Percentiles rank a stretch among this genome's conserved stretches.
These are phyloP conservation scores for Tulasnella sp. DNA, from an alignment of 768 basidiomycete genomes.

Conservation along the genomic window DNA sequence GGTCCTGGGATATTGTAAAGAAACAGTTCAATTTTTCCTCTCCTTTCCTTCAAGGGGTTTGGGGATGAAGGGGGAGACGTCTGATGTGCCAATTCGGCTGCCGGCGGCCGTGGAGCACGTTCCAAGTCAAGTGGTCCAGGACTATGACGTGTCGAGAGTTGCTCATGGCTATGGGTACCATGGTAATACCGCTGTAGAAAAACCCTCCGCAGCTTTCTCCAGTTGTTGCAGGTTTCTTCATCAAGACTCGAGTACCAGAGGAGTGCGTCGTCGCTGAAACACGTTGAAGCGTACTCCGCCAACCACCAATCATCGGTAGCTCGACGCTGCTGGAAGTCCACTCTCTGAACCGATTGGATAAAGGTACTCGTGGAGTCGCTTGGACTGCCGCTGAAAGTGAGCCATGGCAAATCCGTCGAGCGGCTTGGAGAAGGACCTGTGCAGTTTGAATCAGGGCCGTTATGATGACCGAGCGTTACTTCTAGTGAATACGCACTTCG, in stretches of 20 bases:
- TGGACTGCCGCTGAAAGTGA: neutral
- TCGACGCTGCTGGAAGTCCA: neutral
- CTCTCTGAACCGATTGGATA: neutral
- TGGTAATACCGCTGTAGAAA: neutral
- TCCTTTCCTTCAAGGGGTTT: neutral
- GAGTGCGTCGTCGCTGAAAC: neutral
- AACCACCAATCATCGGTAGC: neutral
- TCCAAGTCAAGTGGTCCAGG: neutral
- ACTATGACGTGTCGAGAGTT: neutral
- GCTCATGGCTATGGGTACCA: neutral
- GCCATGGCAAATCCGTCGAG: neutral
- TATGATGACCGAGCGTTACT: too few relatives aligned
- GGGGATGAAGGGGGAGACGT: too few relatives aligned
- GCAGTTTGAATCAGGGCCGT: too few relatives aligned
- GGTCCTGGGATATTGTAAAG: neutral
- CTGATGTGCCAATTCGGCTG: neutral
- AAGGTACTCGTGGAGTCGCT: neutral
- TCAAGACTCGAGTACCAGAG: constrained; percentile 4
- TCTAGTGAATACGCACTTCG: too few relatives aligned
- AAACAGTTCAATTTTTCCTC: neutral
- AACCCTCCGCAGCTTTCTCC: neutral
- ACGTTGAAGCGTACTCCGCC: neutral
- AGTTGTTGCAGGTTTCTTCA: neutral
- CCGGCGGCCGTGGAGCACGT: neutral
- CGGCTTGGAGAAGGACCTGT: too few relatives aligned